Conservation (phyloP, 177 flowering plant species). For the Vitis hybrid region DNA sequence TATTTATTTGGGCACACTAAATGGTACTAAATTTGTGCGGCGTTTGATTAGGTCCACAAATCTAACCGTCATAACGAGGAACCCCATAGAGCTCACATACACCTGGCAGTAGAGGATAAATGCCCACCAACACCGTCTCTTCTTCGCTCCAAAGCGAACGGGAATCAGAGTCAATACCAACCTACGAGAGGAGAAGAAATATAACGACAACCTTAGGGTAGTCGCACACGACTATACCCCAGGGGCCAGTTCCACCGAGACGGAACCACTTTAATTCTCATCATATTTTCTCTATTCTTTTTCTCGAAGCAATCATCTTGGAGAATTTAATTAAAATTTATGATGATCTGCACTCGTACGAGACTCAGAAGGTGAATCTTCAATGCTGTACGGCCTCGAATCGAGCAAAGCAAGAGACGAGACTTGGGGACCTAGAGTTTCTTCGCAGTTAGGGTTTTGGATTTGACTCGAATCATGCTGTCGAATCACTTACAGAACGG, state of each 20-base stretch:
- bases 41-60: too few species aligned
- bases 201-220: neutral
- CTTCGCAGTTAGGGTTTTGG: neutral
- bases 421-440: slow-evolving; percentile 2
- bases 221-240: too few species aligned
- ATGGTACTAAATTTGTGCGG: too few species aligned
- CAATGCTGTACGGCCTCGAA: neutral
- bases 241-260: neutral
- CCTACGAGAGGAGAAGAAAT: neutral
- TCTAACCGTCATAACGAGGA: too few species aligned
- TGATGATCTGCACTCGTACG: too few species aligned
- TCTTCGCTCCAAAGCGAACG: neutral
- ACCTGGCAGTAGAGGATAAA: too few species aligned
- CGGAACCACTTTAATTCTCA: neutral
- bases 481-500: slow-evolving; percentile 81
- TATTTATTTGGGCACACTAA: too few species aligned
- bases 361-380: too few species aligned
- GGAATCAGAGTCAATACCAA: neutral
- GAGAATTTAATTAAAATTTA: too few species aligned
- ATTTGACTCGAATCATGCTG: slow-evolving; percentile 33
- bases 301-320: too few species aligned
- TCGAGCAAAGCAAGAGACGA: neutral
- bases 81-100: too few species aligned
- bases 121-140: neutral
- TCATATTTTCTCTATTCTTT: neutral